phyloP scores from a whole-genome alignment of 257 asterid species.

The Cruciata laevipes region DNA sequence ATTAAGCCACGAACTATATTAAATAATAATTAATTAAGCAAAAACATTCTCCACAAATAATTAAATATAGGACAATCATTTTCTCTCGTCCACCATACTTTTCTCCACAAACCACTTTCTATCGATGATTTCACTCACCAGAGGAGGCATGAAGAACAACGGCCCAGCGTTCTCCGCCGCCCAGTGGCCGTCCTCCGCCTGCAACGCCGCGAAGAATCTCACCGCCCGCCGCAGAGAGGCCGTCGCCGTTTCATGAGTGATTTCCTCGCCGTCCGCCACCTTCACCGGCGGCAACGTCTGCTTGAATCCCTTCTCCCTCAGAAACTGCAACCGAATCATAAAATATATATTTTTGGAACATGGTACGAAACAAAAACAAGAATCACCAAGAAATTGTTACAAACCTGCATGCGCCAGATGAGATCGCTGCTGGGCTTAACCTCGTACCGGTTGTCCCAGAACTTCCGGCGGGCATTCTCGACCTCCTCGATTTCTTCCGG shows the following conservation, averaged over 20 bases:
- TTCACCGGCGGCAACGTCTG: conserved; percentile 60
- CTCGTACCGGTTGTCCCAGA: conserved; percentile 48
- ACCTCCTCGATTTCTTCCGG: conserved; percentile 42
- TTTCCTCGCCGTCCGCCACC: conserved; percentile 64
- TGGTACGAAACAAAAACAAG: background rate
- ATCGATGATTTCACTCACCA: conserved; percentile 31
- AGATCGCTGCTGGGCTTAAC: conserved; percentile 59
- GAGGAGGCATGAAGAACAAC: conserved; percentile 72
- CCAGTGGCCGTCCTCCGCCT: conserved; percentile 88
- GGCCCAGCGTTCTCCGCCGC: conserved; percentile 89
- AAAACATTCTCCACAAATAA: no score
- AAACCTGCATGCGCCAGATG: conserved; percentile 57
- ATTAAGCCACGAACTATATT: no score
- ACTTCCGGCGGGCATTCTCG: conserved; percentile 40
- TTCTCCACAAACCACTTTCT: background rate
- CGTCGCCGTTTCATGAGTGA: conserved; percentile 53
- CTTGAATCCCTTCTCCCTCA: conserved; percentile 58
- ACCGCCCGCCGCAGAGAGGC: conserved; percentile 52
- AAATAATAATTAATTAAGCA: no score
- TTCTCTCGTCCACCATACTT: background rate
- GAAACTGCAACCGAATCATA: conserved; percentile 48
- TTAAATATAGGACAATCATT: background rate
- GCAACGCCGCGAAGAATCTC: conserved; percentile 67
- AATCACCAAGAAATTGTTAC: background rate
- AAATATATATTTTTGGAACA: no score